Evolutionary conservation across 2,329 filamentous ascomycete species (phyloP), one percentile per base, ranked within the genome.

Genomic region (Stemphylium beticola): DNA sequence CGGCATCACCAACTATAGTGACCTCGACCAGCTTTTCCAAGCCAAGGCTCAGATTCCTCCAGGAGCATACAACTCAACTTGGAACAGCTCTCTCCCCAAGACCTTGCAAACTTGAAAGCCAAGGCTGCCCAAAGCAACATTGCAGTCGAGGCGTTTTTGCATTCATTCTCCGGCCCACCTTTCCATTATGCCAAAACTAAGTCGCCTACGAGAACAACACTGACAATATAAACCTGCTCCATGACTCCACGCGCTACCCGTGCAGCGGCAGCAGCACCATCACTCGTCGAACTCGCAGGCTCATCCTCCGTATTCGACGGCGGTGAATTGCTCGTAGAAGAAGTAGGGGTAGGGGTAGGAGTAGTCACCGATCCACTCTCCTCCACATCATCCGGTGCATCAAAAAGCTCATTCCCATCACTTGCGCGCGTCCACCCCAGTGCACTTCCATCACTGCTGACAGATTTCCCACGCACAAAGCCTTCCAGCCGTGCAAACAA

Each of bases 401-500:
- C 57, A 29, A 24, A 60, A 5, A 55, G 32, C 3, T 51, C 32
- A 11, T 50, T 52, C 0, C 57, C 60, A 14, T 60, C 48, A 38
- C 33, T 53, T 31, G 55, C 57, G 20, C 39, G 33, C 0, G 60
- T 60, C 60, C 60, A 58, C 5, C 48, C 51, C 26, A 58, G 7
- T 14, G 22, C 49, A 15, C 29, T 46, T 5, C 54, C 59, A 12
- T 49, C 22, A 10, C 34, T 31, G 32, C 55, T 56, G 9, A 65
- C 36, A 4, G 60, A 60, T 17, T 53, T 55, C 4, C 50, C 62
- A 5, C 62, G 49, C n/a, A 65, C 32, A 41, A 53, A 63, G 1
- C 17, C 47, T 4, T 54, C 39, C 10, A 64, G 62, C 60, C 9
- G 62, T 60, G 33, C 75, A 71, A 11, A 78, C 56, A 10, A 49